Conservation (phyloP, 306 rosid species). For the Betula pendula region DNA sequence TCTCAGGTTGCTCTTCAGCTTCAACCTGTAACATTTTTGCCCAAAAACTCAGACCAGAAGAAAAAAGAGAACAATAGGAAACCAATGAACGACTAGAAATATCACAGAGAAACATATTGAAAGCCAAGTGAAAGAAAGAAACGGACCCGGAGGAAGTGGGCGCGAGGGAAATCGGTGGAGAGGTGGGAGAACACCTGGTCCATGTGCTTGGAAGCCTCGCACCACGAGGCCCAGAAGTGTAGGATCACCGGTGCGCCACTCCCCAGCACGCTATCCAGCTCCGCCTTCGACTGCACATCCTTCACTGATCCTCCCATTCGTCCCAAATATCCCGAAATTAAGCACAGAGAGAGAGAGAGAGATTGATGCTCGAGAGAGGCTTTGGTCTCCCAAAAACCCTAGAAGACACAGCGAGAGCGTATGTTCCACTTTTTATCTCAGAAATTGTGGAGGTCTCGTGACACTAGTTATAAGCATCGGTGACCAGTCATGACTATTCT, state of each 20-base stretch:
- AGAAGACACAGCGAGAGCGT: background rate
- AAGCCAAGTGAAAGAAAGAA: background rate
- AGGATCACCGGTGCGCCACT: constrained; percentile 63
- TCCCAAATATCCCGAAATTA: background rate
- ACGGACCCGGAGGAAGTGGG: constrained; percentile 74
- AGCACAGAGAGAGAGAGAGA: constrained; percentile 2
- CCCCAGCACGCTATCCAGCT: constrained; percentile 55
- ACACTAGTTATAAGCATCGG: background rate
- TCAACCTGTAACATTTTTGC: constrained; percentile 55
- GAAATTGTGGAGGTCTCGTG: background rate
- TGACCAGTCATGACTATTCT: background rate
- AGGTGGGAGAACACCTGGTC: constrained; percentile 82
- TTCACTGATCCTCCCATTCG: constrained; percentile 80
- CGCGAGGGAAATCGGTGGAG: constrained; percentile 75
- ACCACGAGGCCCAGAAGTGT: constrained; percentile 98
- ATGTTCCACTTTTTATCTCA: background rate
- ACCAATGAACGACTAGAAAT: background rate
- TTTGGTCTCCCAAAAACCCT: constrained; percentile 10
- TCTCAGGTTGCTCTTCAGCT: constrained; percentile 92
- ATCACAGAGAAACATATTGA: background rate
- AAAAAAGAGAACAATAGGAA: background rate
- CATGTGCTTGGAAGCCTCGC: constrained; percentile 97
- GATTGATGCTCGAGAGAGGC: background rate
- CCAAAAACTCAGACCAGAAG: background rate
- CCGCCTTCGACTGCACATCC: constrained; percentile 68